A percentile compares a stretch with the other conserved stretches of the same genome.
These are phyloP conservation scores for Monascus ruber DNA, from an alignment of 2,329 filamentous ascomycete genomes.

Conservation along the genomic window DNA sequence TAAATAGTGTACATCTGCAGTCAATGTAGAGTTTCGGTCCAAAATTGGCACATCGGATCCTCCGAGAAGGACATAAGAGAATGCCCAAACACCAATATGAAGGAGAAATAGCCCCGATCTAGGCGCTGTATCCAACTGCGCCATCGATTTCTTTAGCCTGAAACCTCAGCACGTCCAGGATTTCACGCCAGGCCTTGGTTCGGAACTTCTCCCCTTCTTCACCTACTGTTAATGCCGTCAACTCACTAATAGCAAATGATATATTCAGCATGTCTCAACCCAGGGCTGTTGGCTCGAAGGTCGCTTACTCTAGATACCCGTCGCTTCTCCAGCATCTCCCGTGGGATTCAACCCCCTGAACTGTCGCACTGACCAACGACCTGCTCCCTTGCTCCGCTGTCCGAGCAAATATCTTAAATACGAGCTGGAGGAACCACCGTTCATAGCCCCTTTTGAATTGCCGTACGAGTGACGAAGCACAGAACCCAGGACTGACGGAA, in stretches of 20 bases:
- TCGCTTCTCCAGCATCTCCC: constrained; percentile 36
- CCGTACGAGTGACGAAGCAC: constrained; percentile 30
- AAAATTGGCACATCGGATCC: no score
- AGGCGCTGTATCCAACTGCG: no score
- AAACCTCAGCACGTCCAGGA: constrained; percentile 20
- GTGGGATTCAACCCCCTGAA: constrained; percentile 31
- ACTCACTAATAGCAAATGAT: constrained; percentile 15
- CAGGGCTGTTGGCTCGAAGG: neutral
- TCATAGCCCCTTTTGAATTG: constrained; percentile 27
- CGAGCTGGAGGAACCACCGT: constrained; percentile 20
- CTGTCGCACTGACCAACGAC: constrained; percentile 30
- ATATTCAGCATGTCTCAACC: constrained; percentile 6
- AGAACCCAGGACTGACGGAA: constrained; percentile 35
- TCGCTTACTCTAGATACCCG: constrained; percentile 23
- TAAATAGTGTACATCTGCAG: no score
- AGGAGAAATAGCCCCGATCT: no score
- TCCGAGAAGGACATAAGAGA: no score
- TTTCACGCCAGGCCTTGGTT: constrained; percentile 31
- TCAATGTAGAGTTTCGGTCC: no score
- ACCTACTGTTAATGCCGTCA: constrained; percentile 19
- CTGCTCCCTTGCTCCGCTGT: constrained; percentile 35
- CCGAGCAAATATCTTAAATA: constrained; percentile 30
- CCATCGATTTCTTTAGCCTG: constrained; percentile 4
- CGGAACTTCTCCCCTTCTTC: constrained; percentile 25
- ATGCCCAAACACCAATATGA: no score